Base-by-base conservation (phyloP, 2,329 filamentous ascomycete species). In the Davidsoniella neocaledoniae region DNA sequence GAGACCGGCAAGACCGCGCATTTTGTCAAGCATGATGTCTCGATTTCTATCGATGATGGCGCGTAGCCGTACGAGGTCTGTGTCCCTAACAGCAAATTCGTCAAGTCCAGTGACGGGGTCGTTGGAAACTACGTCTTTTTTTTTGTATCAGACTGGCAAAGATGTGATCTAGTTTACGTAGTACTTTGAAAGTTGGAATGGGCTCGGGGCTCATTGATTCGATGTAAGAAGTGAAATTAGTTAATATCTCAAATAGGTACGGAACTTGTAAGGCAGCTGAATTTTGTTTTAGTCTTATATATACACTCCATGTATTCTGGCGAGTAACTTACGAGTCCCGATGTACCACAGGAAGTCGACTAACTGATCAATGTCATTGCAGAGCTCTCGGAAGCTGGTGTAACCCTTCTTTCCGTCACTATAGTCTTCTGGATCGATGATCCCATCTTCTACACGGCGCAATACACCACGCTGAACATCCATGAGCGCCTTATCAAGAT, bases 41-140 rank as follows among this genome's bases (percentile, higher is more conserved):
- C 88, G 72, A 14, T 83, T 84, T 55, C 81, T 75, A 60, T 93
- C 84, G 0, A 87, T 83, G 26, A 93, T 67, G 58, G 84, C 85
- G 59, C 84, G 82, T 55, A 88, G 82, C 39, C 90, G 76, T 6
- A 96, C 86, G 71, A 91, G 94, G 62, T 95, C 86, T 0, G 84
- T 69, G 1, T 79, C 86, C 68, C 85, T 81, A 1, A 85, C 81
- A 1, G 69, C 64, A 4, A 71, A 66, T 1, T 74, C 74, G 5
- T 78, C 75, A 54, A 88, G 86, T 0, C 86, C 86, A 0, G 85
- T 79, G 1, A 94, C 67, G 0, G 68, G 58, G 38, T 80, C 75
- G 0, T 74, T 73, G 0, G 80, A 80, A 12, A 79, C 74, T 3
- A 79, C 64, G 58, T 94, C 79, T 51, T 73, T 66, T 3, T 3